phyloP scores from a whole-genome alignment of 2,329 filamentous ascomycete species.

The Nigrograna mackinnonii region DNA sequence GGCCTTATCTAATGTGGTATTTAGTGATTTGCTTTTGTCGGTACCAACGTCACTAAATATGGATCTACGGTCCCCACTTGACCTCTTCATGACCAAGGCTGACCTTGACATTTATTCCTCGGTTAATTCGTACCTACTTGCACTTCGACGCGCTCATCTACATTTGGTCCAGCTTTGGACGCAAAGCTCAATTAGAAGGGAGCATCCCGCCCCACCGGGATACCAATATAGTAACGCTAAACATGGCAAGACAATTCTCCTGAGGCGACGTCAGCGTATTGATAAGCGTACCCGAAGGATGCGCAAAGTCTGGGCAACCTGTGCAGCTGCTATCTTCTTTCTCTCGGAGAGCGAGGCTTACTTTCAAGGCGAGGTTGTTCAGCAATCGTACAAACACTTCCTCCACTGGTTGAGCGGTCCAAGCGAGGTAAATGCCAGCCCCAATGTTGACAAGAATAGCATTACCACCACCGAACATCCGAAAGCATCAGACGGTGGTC shows the following conservation, averaged over 20 bases:
- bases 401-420: constrained; percentile 67
- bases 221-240: constrained; percentile 65
- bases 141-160: constrained; percentile 83
- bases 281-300: constrained; percentile 67
- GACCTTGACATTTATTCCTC: constrained; percentile 80
- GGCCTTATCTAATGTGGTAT: constrained; percentile 56
- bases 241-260: constrained; percentile 63
- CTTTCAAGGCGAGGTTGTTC: constrained; percentile 86
- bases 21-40: constrained; percentile 81
- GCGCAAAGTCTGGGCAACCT: constrained; percentile 87
- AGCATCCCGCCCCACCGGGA: constrained; percentile 72
- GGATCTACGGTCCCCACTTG: constrained; percentile 76
- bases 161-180: constrained; percentile 87
- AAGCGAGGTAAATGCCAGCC: constrained; percentile 7
- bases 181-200: constrained; percentile 74
- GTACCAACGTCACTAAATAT: constrained; percentile 72
- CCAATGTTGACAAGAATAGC: constrained; percentile 5
- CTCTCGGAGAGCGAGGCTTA: constrained; percentile 86
- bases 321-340: constrained; percentile 85
- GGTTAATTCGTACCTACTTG: constrained; percentile 86
- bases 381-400: constrained; percentile 79
- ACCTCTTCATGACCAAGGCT: constrained; percentile 78
- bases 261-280: constrained; percentile 65
- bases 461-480: not conserved
- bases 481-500: constrained; percentile 4